Percentiles rank a stretch among this genome's conserved stretches.
These are phyloP conservation scores for Nothophytophthora sp. DNA, from an alignment of 352 stramenopile species.

Conservation along the genomic window DNA sequence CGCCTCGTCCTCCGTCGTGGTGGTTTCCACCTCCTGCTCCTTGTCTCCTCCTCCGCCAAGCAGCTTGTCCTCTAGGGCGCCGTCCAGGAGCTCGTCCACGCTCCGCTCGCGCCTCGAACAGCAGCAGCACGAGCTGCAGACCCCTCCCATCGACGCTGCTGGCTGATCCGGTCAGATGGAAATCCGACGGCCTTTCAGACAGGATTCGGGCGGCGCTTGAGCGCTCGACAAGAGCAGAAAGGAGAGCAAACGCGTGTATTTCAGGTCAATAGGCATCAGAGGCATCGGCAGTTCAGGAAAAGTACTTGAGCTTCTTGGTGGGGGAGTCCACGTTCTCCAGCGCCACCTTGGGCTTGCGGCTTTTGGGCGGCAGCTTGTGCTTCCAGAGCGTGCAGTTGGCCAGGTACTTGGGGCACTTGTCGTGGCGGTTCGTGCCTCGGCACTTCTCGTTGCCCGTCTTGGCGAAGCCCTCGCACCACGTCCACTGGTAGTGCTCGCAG, in stretches of 20 bases:
- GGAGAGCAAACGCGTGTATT: too few relatives aligned
- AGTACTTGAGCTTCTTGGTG: slow-evolving; percentile 84
- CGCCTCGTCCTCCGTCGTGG: slow-evolving; percentile 26
- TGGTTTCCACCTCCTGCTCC: slow-evolving; percentile 19
- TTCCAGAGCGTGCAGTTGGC: slow-evolving; percentile 89
- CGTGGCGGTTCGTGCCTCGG: slow-evolving; percentile 80
- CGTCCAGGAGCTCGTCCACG: slow-evolving; percentile 36
- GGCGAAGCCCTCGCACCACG: slow-evolving; percentile 83
- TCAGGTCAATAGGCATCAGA: too few relatives aligned
- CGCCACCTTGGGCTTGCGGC: slow-evolving; percentile 67
- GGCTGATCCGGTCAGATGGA: too few relatives aligned
- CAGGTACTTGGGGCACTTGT: slow-evolving; percentile 87
- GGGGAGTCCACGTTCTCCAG: slow-evolving; percentile 79
- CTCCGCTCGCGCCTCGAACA: slow-evolving; percentile 39
- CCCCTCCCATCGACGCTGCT: slow-evolving; percentile 35
- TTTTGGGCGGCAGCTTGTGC: slow-evolving; percentile 85
- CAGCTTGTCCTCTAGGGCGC: slow-evolving; percentile 56
- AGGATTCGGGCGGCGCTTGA: slow-evolving; percentile 25
- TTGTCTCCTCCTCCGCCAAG: slow-evolving; percentile 35
- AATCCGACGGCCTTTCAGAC: too few relatives aligned
- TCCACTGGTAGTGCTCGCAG: slow-evolving; percentile 88
- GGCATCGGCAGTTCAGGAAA: slow-evolving; percentile 62
- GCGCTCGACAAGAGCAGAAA: too few relatives aligned
- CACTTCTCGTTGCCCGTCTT: slow-evolving; percentile 88
- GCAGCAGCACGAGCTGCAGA: slow-evolving; percentile 40